Base-by-base conservation (phyloP, 768 basidiomycete genomes). In the Mycena alexandri region DNA sequence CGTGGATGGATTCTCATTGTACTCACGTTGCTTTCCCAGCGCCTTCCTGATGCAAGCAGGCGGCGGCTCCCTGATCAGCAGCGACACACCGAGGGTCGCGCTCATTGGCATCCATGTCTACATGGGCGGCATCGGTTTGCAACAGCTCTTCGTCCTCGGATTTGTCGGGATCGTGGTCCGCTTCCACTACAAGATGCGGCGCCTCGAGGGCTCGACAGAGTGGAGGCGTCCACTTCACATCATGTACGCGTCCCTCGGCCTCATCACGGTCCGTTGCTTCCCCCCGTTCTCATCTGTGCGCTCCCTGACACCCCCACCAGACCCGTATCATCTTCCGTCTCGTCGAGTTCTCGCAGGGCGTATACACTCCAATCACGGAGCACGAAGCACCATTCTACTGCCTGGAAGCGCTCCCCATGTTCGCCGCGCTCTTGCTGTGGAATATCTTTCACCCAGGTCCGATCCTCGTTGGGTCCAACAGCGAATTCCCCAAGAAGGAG, bases 101-200 rank as follows among this genome's bases (percentile, higher is more conserved):
- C 21, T 47, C 8, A 16, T 68, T 0, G 71, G 71, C 1, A 53
- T 73, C 24, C 66, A 72, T 53, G 69, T 73, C 60, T 73, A 75
- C 68, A 72, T 72, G 71, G 74, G 65, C 36, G 74, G 74, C n/a
- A 71, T 75, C 48, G 73, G 73, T 17, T 19, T 75, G 14, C 74
- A 75, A 41, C 50, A 75, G 43, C 63, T 69, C 46, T 75, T 75
- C 71, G 63, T 75, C 48, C 38, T 70, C 24, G 33, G 56, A 7
- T 75, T 75, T 65, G 22, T 61, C 36, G 59, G 38, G 25, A 34
- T 72, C 22, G 69, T 72, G 33, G 24, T 73, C 33, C 34, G 48
- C 22, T 70, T 66, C 64, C 71, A 74, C 46, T n/a, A 41, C 50
- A 24, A 56, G 33, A 68, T 73, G 61, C n/a, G 42, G 19, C 25